Conservation (phyloP, 768 basidiomycete species). For the Lactifluus echinatus region DNA sequence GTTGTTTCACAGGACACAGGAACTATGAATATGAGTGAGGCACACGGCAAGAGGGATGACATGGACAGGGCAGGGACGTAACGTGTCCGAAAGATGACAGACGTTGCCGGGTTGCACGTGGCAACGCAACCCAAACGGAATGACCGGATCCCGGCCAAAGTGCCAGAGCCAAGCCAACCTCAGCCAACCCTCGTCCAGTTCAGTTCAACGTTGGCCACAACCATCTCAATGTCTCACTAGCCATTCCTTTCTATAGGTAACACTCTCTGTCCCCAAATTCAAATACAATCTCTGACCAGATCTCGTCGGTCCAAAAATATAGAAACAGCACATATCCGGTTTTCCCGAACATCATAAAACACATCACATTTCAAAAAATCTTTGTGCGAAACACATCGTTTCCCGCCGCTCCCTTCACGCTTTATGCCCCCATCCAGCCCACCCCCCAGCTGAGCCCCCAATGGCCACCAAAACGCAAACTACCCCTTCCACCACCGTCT, state of each 20-base stretch:
- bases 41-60: too few relatives aligned
- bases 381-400: slow-evolving; percentile 8
- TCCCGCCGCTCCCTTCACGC: background rate
- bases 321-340: background rate
- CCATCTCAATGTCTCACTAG: slow-evolving; percentile 7
- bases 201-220: background rate
- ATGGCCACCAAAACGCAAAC: slow-evolving; percentile 31
- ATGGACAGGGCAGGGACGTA: background rate
- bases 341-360: slow-evolving; percentile 5
- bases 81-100: too few relatives aligned
- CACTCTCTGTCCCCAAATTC: background rate
- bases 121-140: background rate
- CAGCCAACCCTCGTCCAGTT: too few relatives aligned
- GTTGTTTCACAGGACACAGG: too few relatives aligned
- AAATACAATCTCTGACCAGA: background rate
- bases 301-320: background rate
- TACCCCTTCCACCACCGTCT: slow-evolving; percentile 26
- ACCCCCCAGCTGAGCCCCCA: slow-evolving; percentile 6
- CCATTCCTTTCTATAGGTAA: background rate
- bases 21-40: too few relatives aligned
- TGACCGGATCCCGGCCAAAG: too few relatives aligned
- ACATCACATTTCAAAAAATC: slow-evolving; percentile 5
- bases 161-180: too few relatives aligned
- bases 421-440: slow-evolving; percentile 2
- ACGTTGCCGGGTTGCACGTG: slow-evolving; percentile 4